Conservation (phyloP, 164 flowering plant species). For the Euptelea pleiosperma region DNA sequence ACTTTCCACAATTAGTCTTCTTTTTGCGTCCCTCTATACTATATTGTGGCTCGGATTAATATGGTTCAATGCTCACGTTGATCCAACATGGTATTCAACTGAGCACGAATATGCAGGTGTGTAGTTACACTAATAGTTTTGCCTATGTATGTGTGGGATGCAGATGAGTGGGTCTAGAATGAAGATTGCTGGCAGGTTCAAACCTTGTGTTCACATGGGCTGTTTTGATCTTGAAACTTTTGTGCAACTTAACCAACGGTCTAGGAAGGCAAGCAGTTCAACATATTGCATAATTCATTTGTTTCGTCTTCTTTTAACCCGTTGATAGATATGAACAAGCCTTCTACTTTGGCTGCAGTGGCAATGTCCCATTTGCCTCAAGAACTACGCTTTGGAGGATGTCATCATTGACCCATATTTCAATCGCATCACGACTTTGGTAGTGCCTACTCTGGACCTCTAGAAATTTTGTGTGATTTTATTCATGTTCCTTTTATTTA, state of each 20-base stretch:
- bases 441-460: constrained; percentile 22
- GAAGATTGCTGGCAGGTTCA: constrained; percentile 90
- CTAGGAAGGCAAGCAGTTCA: constrained; percentile 73
- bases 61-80: too few species aligned
- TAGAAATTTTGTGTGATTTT: not conserved
- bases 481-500: not conserved
- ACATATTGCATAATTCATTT: not conserved
- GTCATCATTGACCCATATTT: constrained; percentile 90
- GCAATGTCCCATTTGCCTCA: constrained; percentile 98
- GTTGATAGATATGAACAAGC: not conserved
- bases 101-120: not conserved
- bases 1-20: too few species aligned
- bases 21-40: constrained; percentile 35
- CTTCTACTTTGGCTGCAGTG: constrained; percentile 56
- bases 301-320: not conserved
- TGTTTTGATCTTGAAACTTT: constrained; percentile 96
- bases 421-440: constrained; percentile 80
- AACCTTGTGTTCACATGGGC: constrained; percentile 92
- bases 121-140: not conserved
- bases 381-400: constrained; percentile 80
- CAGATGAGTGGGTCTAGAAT: constrained; percentile 99
- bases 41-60: too few species aligned
- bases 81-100: too few species aligned
- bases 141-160: not conserved
- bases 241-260: constrained; percentile 90